Evolutionary conservation across 148 eudicot genomes (phyloP), one percentile per base, ranked within the genome.

Genomic region (Dianthus caryophyllus): DNA sequence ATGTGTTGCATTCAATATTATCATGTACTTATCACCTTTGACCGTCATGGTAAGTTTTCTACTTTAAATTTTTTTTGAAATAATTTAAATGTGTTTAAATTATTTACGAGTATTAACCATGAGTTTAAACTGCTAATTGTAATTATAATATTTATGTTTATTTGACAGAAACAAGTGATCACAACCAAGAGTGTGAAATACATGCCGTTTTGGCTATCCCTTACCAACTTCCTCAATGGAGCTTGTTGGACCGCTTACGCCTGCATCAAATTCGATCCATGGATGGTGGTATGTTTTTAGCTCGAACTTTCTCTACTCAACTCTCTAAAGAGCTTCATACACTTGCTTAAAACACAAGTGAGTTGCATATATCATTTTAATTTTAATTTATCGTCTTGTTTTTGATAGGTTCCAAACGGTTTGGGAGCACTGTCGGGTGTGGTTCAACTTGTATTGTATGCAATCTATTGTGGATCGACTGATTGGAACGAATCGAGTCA

Each of bases 161-260:
- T 18, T 12, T 30, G 43, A 26, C 82, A 91, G 96, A 47, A 61
- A 17, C 48, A 27, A 29, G 97, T 90, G 20, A 80, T 90, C 9
- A 74, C 17, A 74, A 87, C 95, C 2, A 90, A 84, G 78, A 94
- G 92, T 48, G 98, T 94, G 1, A 88, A 81, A 59, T 94, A 65
- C 84, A 86, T 88, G 97, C 98, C 98, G 0, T 82, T 89, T 16
- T 68, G 49, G 55, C 46, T 93, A 31, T 83, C 98, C 15, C 69
- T 85, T 0, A 80, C 96, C 14, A 79, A 65, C 78, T 84, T 94
- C 59, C 51, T 68, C 1, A 94, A 94, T 70, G 88, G 90, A 2
- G 17, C 58, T 33, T 50, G 80, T 7, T 94, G 98, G 97, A 63
- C 79, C 17, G 56, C 65, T 11, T 90, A 88, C 39, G 84, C 95